These are phyloP conservation scores for Penicillium bialowiezense DNA, from an alignment of 495 filamentous ascomycete species.

Conservation along the genomic window DNA sequence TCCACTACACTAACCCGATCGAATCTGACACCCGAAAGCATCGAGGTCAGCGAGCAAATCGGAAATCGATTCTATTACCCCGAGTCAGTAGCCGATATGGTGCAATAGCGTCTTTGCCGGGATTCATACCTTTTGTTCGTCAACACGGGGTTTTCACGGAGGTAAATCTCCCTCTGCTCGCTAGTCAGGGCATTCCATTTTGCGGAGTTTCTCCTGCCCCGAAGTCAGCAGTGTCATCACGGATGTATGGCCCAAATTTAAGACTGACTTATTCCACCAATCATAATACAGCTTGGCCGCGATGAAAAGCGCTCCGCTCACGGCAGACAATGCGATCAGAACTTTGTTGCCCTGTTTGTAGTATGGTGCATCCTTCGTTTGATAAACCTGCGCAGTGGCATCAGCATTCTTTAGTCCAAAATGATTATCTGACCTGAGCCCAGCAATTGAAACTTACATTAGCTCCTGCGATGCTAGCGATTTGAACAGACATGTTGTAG, in stretches of 20 bases:
- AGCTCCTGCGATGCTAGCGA: slow-evolving; percentile 50
- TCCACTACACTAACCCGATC: no score
- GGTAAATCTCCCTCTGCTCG: slow-evolving; percentile 57
- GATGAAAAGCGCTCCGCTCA: slow-evolving; percentile 56
- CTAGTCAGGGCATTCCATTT: slow-evolving; percentile 58
- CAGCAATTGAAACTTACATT: slow-evolving; percentile 44
- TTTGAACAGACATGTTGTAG: slow-evolving; percentile 74
- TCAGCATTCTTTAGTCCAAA: not conserved
- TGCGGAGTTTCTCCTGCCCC: slow-evolving; percentile 27
- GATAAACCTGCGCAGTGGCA: slow-evolving; percentile 48
- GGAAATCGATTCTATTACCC: slow-evolving; percentile 40
- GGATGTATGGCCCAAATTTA: not conserved
- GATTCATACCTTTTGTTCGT: slow-evolving; percentile 66
- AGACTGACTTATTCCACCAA: slow-evolving; percentile 48
- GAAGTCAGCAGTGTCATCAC: not conserved
- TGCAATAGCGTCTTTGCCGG: no score
- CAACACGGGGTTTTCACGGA: slow-evolving; percentile 57
- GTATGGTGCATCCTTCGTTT: slow-evolving; percentile 57
- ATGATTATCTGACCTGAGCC: no score
- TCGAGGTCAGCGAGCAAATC: slow-evolving; percentile 27
- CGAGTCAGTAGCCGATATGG: slow-evolving; percentile 1
- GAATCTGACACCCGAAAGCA: no score
- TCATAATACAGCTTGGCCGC: slow-evolving; percentile 60
- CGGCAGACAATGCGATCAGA: slow-evolving; percentile 51
- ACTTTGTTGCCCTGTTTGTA: slow-evolving; percentile 64